These are phyloP conservation scores for Sarocladium kiliense DNA, from an alignment of 2,329 filamentous ascomycete species.

Conservation along the genomic window DNA sequence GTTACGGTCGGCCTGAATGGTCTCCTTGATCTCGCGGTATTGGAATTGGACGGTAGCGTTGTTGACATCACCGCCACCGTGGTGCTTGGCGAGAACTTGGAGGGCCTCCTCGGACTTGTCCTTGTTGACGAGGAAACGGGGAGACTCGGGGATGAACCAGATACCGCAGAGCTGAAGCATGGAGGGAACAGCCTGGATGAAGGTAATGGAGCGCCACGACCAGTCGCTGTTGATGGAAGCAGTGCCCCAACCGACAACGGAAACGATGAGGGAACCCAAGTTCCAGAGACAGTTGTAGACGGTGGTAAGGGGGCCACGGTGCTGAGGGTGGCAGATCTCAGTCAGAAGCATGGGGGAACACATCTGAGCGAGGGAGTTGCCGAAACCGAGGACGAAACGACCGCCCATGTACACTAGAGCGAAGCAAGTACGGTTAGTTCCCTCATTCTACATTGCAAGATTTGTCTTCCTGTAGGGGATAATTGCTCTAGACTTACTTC, in stretches of 20 bases:
- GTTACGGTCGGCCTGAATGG: conserved; percentile 52
- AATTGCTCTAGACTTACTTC: conserved; percentile 37
- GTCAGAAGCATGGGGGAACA: conserved; percentile 59
- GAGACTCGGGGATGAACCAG: conserved; percentile 63
- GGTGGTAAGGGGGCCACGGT: conserved; percentile 59
- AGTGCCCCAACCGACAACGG: conserved; percentile 60
- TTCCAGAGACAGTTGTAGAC: conserved; percentile 68
- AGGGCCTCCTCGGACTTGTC: conserved; percentile 59
- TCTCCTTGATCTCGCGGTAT: conserved; percentile 61
- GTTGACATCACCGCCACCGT: conserved; percentile 54
- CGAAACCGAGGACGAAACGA: conserved; percentile 51
- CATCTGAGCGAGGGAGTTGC: conserved; percentile 60
- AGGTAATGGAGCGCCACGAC: conserved; percentile 62
- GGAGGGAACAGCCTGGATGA: conserved; percentile 59
- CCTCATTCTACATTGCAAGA: no score
- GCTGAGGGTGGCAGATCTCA: conserved; percentile 64
- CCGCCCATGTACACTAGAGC: conserved; percentile 34
- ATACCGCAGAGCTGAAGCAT: conserved; percentile 60
- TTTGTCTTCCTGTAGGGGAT: no score
- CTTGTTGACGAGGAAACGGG: conserved; percentile 59
- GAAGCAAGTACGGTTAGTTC: no score
- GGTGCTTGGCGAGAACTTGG: conserved; percentile 55
- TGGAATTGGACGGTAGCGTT: conserved; percentile 61
- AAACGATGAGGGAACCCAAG: conserved; percentile 51
- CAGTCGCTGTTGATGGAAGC: conserved; percentile 52